These are phyloP conservation scores for Jackrogersella multiformis DNA, from an alignment of 495 filamentous ascomycete genomes.

Conservation along the genomic window DNA sequence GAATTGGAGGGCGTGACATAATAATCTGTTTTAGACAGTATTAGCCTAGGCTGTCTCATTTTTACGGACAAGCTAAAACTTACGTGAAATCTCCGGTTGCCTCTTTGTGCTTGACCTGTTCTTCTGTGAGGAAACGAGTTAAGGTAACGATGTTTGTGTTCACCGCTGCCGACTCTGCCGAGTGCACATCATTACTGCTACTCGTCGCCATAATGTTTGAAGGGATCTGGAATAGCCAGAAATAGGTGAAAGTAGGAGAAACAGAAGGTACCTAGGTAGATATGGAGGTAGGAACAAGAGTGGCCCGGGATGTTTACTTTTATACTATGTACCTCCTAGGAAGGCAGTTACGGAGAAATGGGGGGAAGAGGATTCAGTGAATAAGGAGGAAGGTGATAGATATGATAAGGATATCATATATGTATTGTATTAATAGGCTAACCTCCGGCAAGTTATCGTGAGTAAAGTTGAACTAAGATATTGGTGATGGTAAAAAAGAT, in stretches of 20 bases:
- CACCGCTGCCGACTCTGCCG: conserved; percentile 73
- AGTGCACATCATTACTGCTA: conserved; percentile 40
- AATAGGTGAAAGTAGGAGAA: background rate
- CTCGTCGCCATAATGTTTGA: conserved; percentile 48
- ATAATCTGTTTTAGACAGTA: conserved; percentile 64
- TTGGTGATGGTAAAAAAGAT: conserved; percentile 17
- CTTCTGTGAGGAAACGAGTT: conserved; percentile 93
- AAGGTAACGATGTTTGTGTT: conserved; percentile 97
- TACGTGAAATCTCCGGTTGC: conserved; percentile 99
- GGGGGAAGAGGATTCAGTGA: conserved; percentile 1
- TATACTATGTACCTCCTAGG: too few species aligned
- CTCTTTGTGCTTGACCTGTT: conserved; percentile 90
- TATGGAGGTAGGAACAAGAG: background rate
- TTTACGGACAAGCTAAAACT: conserved; percentile 41
- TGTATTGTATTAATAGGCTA: conserved; percentile 15
- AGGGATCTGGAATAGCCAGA: background rate
- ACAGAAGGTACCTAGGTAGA: too few species aligned
- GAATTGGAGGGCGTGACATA: conserved; percentile 98
- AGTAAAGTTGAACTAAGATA: conserved; percentile 17
- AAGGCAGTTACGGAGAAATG: conserved; percentile 19
- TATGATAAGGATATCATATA: conserved; percentile 12
- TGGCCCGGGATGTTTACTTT: conserved; percentile 3
- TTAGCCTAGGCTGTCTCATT: conserved; percentile 2
- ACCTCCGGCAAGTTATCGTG: conserved; percentile 37
- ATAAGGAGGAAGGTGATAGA: conserved; percentile 19